Evolutionary conservation across 2,329 filamentous ascomycete species (phyloP).

Genomic region (Myriangium duriaei): DNA sequence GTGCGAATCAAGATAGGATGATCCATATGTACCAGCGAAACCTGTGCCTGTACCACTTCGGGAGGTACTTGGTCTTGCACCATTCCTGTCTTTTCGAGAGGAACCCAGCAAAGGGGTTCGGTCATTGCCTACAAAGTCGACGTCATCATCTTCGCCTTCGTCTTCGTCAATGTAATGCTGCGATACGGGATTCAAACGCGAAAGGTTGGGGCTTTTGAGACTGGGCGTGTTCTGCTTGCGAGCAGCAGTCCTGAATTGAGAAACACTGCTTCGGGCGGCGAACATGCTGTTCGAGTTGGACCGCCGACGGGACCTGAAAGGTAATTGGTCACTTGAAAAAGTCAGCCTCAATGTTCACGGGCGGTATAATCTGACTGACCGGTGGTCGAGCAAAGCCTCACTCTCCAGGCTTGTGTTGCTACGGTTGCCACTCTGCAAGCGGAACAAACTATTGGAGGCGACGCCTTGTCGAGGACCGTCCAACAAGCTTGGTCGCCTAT

Average conservation of each 20-base stretch:
- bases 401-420: constrained; percentile 86
- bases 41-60: constrained; percentile 18
- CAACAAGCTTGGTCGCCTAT: constrained; percentile 26
- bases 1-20: constrained; percentile 19
- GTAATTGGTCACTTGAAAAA: constrained; percentile 24
- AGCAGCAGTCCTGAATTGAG: constrained; percentile 8
- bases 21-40: constrained; percentile 16
- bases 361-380: constrained; percentile 36
- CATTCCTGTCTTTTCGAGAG: constrained; percentile 20
- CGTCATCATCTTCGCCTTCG: constrained; percentile 28
- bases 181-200: constrained; percentile 4
- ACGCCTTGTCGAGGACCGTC: constrained; percentile 24
- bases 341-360: constrained; percentile 1
- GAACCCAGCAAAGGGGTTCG: constrained; percentile 42
- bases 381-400: constrained; percentile 75
- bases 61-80: constrained; percentile 15
- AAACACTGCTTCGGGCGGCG: constrained; percentile 6
- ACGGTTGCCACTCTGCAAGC: constrained; percentile 41
- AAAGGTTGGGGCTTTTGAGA: constrained; percentile 7
- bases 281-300: constrained; percentile 29
- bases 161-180: constrained; percentile 27
- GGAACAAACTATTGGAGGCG: constrained; percentile 34
- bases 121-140: constrained; percentile 24
- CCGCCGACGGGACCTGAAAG: constrained; percentile 29
- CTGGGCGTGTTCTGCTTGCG: constrained; percentile 7